Percentiles rank a stretch among this genome's conserved stretches.
Conservation (phyloP, 345 rosid genomes). For the Populus euphratica region DNA sequence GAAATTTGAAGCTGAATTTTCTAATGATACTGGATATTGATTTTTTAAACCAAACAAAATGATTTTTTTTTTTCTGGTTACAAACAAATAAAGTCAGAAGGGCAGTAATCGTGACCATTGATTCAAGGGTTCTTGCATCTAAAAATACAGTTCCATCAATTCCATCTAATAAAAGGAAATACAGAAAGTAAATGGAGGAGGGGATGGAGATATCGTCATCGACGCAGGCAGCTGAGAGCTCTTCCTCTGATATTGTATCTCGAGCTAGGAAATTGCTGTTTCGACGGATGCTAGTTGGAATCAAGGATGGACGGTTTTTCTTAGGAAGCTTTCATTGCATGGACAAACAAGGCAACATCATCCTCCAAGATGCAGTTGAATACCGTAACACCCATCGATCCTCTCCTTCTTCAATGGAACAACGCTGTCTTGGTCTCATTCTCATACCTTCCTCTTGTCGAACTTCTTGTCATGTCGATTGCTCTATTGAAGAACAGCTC, state of each 20-base stretch:
- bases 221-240: conserved; percentile 17
- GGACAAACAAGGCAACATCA: conserved; percentile 90
- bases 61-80: no score
- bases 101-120: not conserved
- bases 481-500: conserved; percentile 37
- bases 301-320: conserved; percentile 87
- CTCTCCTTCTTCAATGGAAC: conserved; percentile 84
- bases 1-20: no score
- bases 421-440: conserved; percentile 80
- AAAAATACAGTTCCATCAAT: not conserved
- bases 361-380: conserved; percentile 83
- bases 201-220: conserved; percentile 1
- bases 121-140: not conserved
- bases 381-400: conserved; percentile 68
- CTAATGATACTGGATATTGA: no score
- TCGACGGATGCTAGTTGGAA: conserved; percentile 72
- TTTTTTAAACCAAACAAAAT: no score
- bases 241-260: conserved; percentile 35
- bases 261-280: conserved; percentile 58
- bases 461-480: conserved; percentile 62
- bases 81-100: no score
- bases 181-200: not conserved
- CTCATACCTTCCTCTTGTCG: conserved; percentile 66
- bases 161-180: not conserved
- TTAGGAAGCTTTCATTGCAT: conserved; percentile 82